Evolutionary conservation across 1,139 yeast genomes (phyloP).

Genomic region (Kodamaea derodonti): DNA sequence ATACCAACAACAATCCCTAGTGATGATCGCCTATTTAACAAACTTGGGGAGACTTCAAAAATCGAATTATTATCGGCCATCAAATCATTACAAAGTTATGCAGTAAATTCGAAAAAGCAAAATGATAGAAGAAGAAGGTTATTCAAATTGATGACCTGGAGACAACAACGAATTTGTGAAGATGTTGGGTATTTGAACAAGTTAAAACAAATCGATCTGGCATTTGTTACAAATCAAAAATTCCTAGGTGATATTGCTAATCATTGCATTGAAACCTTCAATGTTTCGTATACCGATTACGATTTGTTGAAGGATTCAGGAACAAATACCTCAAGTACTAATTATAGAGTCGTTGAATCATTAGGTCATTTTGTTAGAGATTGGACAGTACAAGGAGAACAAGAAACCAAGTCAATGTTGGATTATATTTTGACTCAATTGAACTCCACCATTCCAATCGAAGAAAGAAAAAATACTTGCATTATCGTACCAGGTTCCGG

Average conservation of each 20-base stretch:
- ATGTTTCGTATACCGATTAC: slow-evolving; percentile 34
- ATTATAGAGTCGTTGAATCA: slow-evolving; percentile 63
- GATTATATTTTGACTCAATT: slow-evolving; percentile 42
- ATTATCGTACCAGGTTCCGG: slow-evolving; percentile 80
- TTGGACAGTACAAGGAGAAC: slow-evolving; percentile 49
- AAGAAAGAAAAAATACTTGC: slow-evolving; percentile 32
- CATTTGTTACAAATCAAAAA: slow-evolving; percentile 42
- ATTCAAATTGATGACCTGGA: slow-evolving; percentile 48
- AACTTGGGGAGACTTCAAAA: slow-evolving; percentile 18
- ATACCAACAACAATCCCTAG: slow-evolving; percentile 6
- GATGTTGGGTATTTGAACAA: slow-evolving; percentile 55
- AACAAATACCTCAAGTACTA: slow-evolving; percentile 26
- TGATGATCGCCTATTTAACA: slow-evolving; percentile 8
- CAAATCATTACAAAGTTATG: slow-evolving; percentile 46
- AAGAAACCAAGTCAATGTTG: slow-evolving; percentile 52
- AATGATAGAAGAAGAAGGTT: slow-evolving; percentile 45
- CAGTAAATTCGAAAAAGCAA: slow-evolving; percentile 33
- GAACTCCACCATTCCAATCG: slow-evolving; percentile 21
- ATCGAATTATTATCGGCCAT: slow-evolving; percentile 48
- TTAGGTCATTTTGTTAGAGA: slow-evolving; percentile 73
- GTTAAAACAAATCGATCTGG: slow-evolving; percentile 41
- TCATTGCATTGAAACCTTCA: slow-evolving; percentile 35
- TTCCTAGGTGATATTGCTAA: slow-evolving; percentile 44
- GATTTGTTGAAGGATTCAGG: slow-evolving; percentile 25
- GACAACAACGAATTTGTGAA: slow-evolving; percentile 52